Evolutionary conservation across 176 grass and related monocot species (phyloP), one percentile per base, ranked within the genome.

Genomic region (Oryza rufipogon): DNA sequence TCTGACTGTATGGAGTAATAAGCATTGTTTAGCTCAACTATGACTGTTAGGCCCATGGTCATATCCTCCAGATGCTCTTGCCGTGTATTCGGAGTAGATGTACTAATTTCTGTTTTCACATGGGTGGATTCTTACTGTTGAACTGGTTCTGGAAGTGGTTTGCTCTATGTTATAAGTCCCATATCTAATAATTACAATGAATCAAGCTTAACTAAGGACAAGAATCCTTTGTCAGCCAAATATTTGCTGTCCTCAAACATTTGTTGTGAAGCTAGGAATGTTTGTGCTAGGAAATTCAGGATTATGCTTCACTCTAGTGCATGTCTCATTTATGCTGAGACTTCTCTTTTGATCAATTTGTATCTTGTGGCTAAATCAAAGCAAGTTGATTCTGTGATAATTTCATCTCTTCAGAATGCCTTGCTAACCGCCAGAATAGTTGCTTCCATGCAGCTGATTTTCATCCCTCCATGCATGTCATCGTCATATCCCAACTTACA

Each of bases 391-490:
- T 41, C 15, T 79, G 41, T 66, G 41, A 79, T 11, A 17, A 46
- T 14, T 79, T 48, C 39, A n/a, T 80, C 10, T 67, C 63, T 80
- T 80, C 26, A 80, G 25, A 80, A 80, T 38, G 66, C 9, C 3
- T 51, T 68, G 44, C 17, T 68, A 22, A 79, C 6, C n/a, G 54
- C 6, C 54, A 60, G 54, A 52, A 60, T n/a, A 79, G 42, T 9
- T 80, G 60, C 23, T 42, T 79, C 39, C 22, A 2, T 79, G 39
- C 23, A 79, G 61, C 61, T 66, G 9, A n/a, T 61, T 20, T 47
- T 79, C 44, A 66, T 66, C 61, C 25, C 4, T 66, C 39, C 23
- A 79, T 80, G 66, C 28, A 75, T 54, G 30, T 33, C 48, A 38
- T 25, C 66, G 34, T 56, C 32, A 20, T 48, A 52, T 54, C 44